Evolutionary conservation across 495 filamentous ascomycete genomes (phyloP), one percentile per base, ranked within the genome.

Genomic region (Penicillium antarcticum): DNA sequence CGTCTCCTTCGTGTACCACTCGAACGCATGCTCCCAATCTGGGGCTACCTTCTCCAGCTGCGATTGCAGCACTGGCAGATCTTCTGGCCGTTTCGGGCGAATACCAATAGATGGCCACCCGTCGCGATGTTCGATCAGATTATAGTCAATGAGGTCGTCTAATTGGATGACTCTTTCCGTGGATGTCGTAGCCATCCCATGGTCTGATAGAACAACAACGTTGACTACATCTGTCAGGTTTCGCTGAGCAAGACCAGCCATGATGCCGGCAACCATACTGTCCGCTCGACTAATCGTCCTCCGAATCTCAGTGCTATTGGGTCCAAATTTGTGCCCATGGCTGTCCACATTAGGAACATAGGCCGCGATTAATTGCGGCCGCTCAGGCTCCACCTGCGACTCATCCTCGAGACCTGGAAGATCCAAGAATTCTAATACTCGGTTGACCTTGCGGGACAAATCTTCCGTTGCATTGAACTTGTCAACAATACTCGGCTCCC

Each of bases 121-220:
- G 60, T 99, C 94, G 8, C 86, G 87, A 57, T 92, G 91, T 49
- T 85, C 86, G 18, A 95, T 82, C 44, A 87, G 77, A 38, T 67
- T 66, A 0, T 87, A 70, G 57, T 95, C 88, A 26, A 97, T 78
- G 3, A 96, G 60, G 62, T 97, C 91, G 53, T 99, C 94, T n/a
- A 97, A 72, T 65, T 97, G 94, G 19, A 99, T 80, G 34, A 96
- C 72, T n/a, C 92, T 83, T 14, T 83, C 77, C 0, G 78, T 82
- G 32, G 89, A 85, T 0, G 94, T 97, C 1, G 88, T 92, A 4
- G 92, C 92, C 94, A 99, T 99, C 17, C 94, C 94, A 60, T 99
- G 94, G 67, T 99, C 94, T 10, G 90, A 95, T 13, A 99, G 92
- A n/a, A 99, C 80, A 31, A 99, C 83, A n/a, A 99, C 80, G 56